Conservation (phyloP, 805 yeast genomes). For the Ogataea corticis region DNA sequence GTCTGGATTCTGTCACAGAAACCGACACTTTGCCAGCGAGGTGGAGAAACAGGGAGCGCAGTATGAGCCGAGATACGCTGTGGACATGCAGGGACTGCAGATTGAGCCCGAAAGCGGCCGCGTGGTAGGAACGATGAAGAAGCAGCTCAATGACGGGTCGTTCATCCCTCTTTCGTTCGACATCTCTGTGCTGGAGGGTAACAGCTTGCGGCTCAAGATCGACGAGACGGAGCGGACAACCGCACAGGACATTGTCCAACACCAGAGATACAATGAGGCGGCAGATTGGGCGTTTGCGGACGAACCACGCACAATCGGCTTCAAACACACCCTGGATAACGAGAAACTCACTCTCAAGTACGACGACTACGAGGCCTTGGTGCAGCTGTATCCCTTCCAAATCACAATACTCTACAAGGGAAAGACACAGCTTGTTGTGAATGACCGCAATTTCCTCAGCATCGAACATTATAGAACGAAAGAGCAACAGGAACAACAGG, state of each 20-base stretch:
- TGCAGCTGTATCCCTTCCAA: constrained; percentile 51
- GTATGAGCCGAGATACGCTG: constrained; percentile 40
- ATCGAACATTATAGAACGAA: constrained; percentile 74
- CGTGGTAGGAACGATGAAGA: constrained; percentile 49
- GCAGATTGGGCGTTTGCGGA: constrained; percentile 55
- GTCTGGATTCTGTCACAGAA: constrained; percentile 82
- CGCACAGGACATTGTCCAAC: constrained; percentile 24
- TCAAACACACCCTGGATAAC: constrained; percentile 23
- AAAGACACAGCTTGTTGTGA: constrained; percentile 53
- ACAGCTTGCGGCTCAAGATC: constrained; percentile 58
- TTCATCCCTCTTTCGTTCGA: constrained; percentile 53
- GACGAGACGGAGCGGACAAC: constrained; percentile 58
- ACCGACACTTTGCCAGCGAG: constrained; percentile 61
- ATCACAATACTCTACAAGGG: constrained; percentile 49
- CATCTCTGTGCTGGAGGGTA: constrained; percentile 55
- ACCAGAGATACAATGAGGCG: constrained; percentile 61
- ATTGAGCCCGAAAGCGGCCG: constrained; percentile 31
- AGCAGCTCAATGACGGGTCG: constrained; percentile 42
- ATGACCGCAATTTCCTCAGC: constrained; percentile 71
- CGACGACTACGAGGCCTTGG: constrained; percentile 46
- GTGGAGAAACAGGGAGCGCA: constrained; percentile 28
- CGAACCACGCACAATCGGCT: constrained; percentile 25
- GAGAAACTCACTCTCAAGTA: constrained; percentile 31
- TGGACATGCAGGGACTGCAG: constrained; percentile 39
- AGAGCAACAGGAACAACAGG: constrained; percentile 38